Percentiles rank a stretch among this genome's conserved stretches.
Conservation (phyloP, 1,139 yeast genomes). For the Geotrichum reessii region DNA sequence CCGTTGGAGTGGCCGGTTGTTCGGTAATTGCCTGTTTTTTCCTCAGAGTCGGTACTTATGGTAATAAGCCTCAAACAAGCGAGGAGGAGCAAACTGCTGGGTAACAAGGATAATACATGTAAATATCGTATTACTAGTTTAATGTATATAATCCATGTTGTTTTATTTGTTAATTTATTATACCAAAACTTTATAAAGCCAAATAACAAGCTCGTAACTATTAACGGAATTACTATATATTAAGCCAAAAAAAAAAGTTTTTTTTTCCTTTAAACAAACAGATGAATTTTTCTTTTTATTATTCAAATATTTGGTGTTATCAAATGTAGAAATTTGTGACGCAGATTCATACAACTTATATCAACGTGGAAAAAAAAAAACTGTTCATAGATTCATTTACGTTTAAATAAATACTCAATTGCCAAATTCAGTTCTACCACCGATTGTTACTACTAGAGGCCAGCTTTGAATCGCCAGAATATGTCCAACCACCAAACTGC, state of each 20-base stretch:
- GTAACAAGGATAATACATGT: too few species aligned
- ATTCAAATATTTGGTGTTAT: too few species aligned
- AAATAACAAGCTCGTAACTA: too few species aligned
- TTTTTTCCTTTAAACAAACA: too few species aligned
- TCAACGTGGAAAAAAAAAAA: neutral
- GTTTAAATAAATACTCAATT: neutral
- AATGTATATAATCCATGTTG: neutral
- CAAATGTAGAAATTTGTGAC: too few species aligned
- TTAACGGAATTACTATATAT: too few species aligned
- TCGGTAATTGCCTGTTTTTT: conserved; percentile 36
- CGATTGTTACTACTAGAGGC: neutral
- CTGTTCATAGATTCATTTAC: neutral
- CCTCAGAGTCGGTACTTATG: conserved; percentile 37
- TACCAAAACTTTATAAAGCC: too few species aligned
- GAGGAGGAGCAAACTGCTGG: neutral
- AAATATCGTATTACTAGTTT: neutral
- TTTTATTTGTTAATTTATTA: too few species aligned
- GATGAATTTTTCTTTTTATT: too few species aligned
- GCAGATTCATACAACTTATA: too few species aligned
- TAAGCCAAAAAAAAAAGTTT: too few species aligned
- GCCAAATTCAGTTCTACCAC: neutral
- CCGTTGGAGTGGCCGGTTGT: conserved; percentile 35
- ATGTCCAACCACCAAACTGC: conserved; percentile 98
- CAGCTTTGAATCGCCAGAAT: conserved; percentile 45
- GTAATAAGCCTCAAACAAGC: conserved; percentile 9